A percentile compares a stretch with the other conserved stretches of the same genome.
Conservation (phyloP, 495 filamentous ascomycete genomes). For the Talaromyces stipitatus region DNA sequence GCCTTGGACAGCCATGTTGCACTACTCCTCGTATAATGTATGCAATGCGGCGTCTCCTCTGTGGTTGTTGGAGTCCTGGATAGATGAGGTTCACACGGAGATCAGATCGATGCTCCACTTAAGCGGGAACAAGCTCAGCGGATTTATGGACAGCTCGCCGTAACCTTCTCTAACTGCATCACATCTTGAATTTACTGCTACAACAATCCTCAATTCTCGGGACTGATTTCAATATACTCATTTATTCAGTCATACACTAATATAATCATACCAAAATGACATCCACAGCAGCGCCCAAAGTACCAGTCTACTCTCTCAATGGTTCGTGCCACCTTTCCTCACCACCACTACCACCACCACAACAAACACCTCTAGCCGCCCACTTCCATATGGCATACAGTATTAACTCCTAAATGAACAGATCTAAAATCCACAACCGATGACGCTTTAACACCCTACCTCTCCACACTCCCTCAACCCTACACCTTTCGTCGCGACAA, state of each 20-base stretch:
- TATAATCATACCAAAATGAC: conserved; percentile 10
- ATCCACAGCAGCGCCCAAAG: conserved; percentile 27
- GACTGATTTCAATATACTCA: not conserved
- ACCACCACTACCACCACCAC: too few species aligned
- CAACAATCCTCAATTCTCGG: not conserved
- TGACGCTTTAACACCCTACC: conserved; percentile 88
- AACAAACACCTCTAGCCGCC: not conserved
- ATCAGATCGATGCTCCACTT: conserved; percentile 2
- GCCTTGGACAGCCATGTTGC: conserved; percentile 70
- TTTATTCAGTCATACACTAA: not conserved
- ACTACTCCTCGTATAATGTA: not conserved
- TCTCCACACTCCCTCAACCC: conserved; percentile 58
- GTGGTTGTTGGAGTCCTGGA: conserved; percentile 7
- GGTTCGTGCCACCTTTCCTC: conserved; percentile 23
- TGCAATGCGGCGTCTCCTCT: not conserved
- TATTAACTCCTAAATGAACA: too few species aligned
- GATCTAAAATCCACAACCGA: conserved; percentile 96
- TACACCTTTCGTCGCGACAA: conserved; percentile 72
- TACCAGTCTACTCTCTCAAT: conserved; percentile 41
- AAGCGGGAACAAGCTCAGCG: conserved; percentile 6
- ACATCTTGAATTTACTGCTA: not conserved
- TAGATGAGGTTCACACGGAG: conserved; percentile 11
- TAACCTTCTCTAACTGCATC: conserved; percentile 17
- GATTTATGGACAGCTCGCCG: conserved; percentile 36
- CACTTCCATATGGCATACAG: too few species aligned